These are phyloP conservation scores for Erysimum cheiri DNA, from an alignment of 441 rosid genomes.

Conservation along the genomic window DNA sequence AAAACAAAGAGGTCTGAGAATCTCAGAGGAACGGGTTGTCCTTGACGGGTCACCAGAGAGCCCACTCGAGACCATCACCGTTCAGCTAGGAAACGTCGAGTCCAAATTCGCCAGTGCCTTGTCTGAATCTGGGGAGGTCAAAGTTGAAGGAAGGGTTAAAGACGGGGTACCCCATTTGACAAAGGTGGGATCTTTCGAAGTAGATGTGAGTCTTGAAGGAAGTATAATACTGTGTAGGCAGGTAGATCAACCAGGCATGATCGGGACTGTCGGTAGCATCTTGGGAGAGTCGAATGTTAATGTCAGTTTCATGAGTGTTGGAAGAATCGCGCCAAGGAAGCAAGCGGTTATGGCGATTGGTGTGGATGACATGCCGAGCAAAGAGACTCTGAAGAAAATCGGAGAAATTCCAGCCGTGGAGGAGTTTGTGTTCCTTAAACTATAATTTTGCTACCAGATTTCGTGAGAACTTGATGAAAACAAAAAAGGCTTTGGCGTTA, in stretches of 20 bases:
- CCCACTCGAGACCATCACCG: constrained; percentile 55
- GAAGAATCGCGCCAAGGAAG: constrained; percentile 51
- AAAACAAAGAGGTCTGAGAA: constrained; percentile 58
- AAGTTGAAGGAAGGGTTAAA: constrained; percentile 56
- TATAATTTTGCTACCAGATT: constrained; percentile 32
- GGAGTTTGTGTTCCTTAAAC: constrained; percentile 64
- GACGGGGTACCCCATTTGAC: constrained; percentile 58
- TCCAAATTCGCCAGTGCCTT: constrained; percentile 62
- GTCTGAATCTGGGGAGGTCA: constrained; percentile 48
- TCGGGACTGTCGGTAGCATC: constrained; percentile 60
- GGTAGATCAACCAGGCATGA: constrained; percentile 61
- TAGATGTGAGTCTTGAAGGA: constrained; percentile 70
- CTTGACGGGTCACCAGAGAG: constrained; percentile 57
- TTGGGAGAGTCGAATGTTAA: constrained; percentile 59
- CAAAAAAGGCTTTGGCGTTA: not conserved
- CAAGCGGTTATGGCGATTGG: constrained; percentile 68
- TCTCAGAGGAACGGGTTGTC: constrained; percentile 52
- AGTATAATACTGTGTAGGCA: constrained; percentile 61
- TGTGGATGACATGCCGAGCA: constrained; percentile 66
- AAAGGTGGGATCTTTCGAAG: constrained; percentile 59
- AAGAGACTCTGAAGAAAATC: constrained; percentile 51
- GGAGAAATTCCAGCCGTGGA: constrained; percentile 58
- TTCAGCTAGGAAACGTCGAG: constrained; percentile 56
- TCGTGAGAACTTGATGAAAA: not conserved
- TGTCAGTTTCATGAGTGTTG: constrained; percentile 65